phyloP scores from a whole-genome alignment of 2,329 filamentous ascomycete genomes.

The Zymoseptoria tritici region DNA sequence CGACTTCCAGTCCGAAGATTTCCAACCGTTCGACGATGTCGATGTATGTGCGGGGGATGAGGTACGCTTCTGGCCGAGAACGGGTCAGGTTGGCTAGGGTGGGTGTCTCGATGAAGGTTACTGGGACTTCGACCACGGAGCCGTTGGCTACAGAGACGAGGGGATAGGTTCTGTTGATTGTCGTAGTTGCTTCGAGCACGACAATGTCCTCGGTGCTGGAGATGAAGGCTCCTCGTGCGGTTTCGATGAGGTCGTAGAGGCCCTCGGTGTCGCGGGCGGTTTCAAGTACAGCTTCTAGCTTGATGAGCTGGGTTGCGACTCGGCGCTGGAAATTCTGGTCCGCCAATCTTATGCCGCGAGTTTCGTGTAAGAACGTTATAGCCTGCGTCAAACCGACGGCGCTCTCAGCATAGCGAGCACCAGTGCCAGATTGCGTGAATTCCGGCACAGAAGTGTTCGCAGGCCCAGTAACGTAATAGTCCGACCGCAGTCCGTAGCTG shows the following conservation, averaged over 20 bases:
- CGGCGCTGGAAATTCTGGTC: slow-evolving; percentile 18
- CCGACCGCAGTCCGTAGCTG: slow-evolving; percentile 27
- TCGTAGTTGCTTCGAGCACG: slow-evolving; percentile 12
- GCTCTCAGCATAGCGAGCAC: slow-evolving; percentile 13
- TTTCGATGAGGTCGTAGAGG: slow-evolving; percentile 6
- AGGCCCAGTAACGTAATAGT: slow-evolving; percentile 27
- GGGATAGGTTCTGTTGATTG: slow-evolving; percentile 14
- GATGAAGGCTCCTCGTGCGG: slow-evolving; percentile 15
- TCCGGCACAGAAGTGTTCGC: slow-evolving; percentile 9
- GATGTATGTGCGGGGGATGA: slow-evolving; percentile 22
- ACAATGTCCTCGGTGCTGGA: slow-evolving; percentile 17
- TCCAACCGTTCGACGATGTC: slow-evolving; percentile 18
- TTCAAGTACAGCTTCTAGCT: slow-evolving; percentile 12
- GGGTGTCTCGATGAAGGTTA: slow-evolving; percentile 15
- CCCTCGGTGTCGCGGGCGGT: slow-evolving; percentile 8
- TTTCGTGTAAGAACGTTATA: slow-evolving; percentile 14
- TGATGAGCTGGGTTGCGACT: slow-evolving; percentile 11
- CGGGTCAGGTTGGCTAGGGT: slow-evolving; percentile 16
- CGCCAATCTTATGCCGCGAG: slow-evolving; percentile 14
- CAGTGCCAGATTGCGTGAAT: slow-evolving; percentile 13
- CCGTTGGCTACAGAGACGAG: slow-evolving; percentile 16
- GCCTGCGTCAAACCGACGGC: slow-evolving; percentile 12
- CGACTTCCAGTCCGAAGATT: slow-evolving; percentile 20
- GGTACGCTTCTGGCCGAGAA: slow-evolving; percentile 18
- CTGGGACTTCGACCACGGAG: slow-evolving; percentile 9